Conservation (phyloP, 495 filamentous ascomycete genomes). For the Xylaria acuta region DNA sequence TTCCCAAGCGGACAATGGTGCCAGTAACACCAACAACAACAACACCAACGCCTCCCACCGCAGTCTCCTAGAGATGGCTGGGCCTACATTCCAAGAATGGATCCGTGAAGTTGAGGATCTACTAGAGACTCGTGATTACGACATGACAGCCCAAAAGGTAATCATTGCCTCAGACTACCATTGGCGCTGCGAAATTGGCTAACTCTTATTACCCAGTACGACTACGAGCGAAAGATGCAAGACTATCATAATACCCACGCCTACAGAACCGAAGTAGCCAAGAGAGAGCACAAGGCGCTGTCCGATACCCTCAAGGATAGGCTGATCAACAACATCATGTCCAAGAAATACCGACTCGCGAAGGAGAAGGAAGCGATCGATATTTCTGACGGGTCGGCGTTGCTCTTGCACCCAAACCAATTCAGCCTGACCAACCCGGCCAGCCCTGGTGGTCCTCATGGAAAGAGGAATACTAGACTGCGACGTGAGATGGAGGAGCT, state of each 20-base stretch:
- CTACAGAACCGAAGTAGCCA: conserved; percentile 75
- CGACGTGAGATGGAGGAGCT: conserved; percentile 82
- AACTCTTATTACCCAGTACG: conserved; percentile 47
- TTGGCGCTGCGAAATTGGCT: conserved; percentile 16
- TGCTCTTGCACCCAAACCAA: conserved; percentile 90
- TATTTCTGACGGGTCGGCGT: conserved; percentile 84
- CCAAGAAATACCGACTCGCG: conserved; percentile 76
- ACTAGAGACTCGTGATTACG: conserved; percentile 81
- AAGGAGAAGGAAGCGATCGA: conserved; percentile 90
- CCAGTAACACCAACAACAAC: conserved; percentile 53
- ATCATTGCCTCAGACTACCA: conserved; percentile 21
- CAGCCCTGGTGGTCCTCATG: conserved; percentile 80
- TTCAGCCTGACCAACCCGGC: conserved; percentile 82
- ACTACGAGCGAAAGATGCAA: conserved; percentile 60
- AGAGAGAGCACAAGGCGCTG: conserved; percentile 81
- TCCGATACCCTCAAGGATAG: conserved; percentile 81
- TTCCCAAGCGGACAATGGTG: conserved; percentile 64
- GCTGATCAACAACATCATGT: conserved; percentile 75
- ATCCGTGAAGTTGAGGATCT: conserved; percentile 83
- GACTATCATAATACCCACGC: conserved; percentile 60
- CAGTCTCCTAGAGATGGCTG: conserved; percentile 69
- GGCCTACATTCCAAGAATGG: conserved; percentile 80
- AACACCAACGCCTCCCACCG: conserved; percentile 45
- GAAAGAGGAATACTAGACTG: conserved; percentile 81
- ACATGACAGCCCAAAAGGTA: conserved; percentile 78